phyloP scores from a whole-genome alignment of 2,329 filamentous ascomycete species.

The Fusarium piperis region DNA sequence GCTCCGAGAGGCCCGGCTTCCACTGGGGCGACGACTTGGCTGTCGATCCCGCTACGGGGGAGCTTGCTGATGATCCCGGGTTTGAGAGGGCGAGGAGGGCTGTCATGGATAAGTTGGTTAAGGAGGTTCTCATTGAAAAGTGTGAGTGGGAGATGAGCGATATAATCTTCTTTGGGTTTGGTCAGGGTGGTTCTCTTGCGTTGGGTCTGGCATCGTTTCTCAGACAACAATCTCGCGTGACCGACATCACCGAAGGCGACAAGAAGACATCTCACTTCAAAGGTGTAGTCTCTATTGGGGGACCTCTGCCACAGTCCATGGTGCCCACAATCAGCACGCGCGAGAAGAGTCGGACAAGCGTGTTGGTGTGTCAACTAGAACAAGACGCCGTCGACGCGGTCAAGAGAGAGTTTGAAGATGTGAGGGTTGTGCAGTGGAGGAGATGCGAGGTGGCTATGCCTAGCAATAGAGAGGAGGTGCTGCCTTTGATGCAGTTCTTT shows the following conservation, averaged over 20 bases:
- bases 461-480: conserved; percentile 82
- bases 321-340: conserved; percentile 55
- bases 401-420: conserved; percentile 72
- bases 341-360: conserved; percentile 69
- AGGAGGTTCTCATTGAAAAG: conserved; percentile 59
- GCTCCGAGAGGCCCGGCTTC: conserved; percentile 49
- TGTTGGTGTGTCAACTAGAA: conserved; percentile 70
- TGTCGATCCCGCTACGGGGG: conserved; percentile 60
- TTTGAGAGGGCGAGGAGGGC: conserved; percentile 60
- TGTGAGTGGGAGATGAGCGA: conserved; percentile 70
- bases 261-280: conserved; percentile 49
- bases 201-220: conserved; percentile 64
- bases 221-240: conserved; percentile 46
- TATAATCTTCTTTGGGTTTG: conserved; percentile 72
- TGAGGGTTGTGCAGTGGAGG: conserved; percentile 75
- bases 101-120: conserved; percentile 62
- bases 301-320: conserved; percentile 63
- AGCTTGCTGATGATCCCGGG: conserved; percentile 70
- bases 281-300: conserved; percentile 72
- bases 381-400: conserved; percentile 71
- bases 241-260: conserved; percentile 44
- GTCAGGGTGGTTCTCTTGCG: conserved; percentile 72
- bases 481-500: conserved; percentile 89
- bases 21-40: conserved; percentile 76
- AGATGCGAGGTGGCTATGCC: conserved; percentile 84